These are phyloP conservation scores for Aaosphaeria arxii DNA, from an alignment of 2,329 filamentous ascomycete species.

Conservation along the genomic window DNA sequence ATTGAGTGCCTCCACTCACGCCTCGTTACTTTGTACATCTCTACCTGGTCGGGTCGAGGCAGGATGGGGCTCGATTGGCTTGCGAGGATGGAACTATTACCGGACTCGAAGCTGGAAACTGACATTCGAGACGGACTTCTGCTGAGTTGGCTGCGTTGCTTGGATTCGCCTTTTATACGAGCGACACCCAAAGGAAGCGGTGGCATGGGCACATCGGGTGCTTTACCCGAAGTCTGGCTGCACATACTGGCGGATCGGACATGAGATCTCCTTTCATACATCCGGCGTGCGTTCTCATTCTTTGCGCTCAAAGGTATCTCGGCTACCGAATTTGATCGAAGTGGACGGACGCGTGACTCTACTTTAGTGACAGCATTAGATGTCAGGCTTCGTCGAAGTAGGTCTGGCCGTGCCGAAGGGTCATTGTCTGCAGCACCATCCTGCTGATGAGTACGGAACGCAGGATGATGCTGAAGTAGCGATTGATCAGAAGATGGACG, in stretches of 20 bases:
- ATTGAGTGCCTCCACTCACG: conserved; percentile 34
- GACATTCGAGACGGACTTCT: conserved; percentile 37
- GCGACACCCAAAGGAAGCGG: conserved; percentile 38
- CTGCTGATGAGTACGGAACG: conserved; percentile 16
- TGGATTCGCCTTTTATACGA: conserved; percentile 20
- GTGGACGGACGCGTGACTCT: conserved; percentile 12
- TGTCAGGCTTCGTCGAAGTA: conserved; percentile 10
- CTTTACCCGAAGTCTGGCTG: conserved; percentile 29
- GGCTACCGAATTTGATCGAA: conserved; percentile 23
- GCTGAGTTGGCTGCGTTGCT: conserved; percentile 20
- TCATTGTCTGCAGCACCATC: conserved; percentile 1
- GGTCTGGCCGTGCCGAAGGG: conserved; percentile 1
- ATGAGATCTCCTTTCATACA: conserved; percentile 16
- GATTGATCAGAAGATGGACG: conserved; percentile 23
- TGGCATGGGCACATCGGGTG: conserved; percentile 42
- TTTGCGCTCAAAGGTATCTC: conserved; percentile 12
- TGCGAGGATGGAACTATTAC: conserved; percentile 40
- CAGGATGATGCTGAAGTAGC: conserved; percentile 24
- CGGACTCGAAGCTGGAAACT: conserved; percentile 39
- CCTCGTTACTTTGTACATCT: conserved; percentile 35
- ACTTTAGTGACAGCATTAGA: conserved; percentile 6
- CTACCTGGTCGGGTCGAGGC: conserved; percentile 16
- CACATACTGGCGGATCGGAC: conserved; percentile 23
- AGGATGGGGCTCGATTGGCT: conserved; percentile 35
- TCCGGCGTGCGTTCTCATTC: conserved; percentile 2